These are phyloP conservation scores for Zangia roseola DNA, from an alignment of 768 basidiomycete genomes.

Conservation along the genomic window DNA sequence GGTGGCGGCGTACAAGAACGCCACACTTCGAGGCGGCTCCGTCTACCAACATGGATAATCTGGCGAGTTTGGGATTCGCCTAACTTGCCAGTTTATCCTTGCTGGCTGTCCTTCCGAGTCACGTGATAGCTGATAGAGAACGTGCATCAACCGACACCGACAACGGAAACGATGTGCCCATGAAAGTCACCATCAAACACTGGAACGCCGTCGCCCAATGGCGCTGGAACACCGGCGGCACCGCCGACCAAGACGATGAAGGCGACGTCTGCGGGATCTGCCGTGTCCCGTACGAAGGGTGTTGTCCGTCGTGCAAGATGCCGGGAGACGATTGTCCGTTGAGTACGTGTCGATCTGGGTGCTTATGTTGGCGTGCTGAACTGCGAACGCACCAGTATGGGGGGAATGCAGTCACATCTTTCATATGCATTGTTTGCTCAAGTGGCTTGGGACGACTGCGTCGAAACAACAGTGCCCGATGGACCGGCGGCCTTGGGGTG, in stretches of 20 bases:
- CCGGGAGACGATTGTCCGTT: constrained; percentile 96
- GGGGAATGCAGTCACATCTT: constrained; percentile 97
- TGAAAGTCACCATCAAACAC: constrained; percentile 82
- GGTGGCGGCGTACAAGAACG: no score
- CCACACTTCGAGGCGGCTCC: no score
- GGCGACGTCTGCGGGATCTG: constrained; percentile 85
- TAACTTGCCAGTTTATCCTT: no score
- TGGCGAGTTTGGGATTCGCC: no score
- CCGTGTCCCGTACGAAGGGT: constrained; percentile 88
- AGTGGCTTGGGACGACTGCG: constrained; percentile 88
- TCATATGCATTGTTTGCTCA: constrained; percentile 97
- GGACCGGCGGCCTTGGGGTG: constrained; percentile 93
- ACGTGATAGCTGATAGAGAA: no score
- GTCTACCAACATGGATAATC: no score
- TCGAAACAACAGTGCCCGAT: constrained; percentile 99
- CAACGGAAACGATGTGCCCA: constrained; percentile 30
- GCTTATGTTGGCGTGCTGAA: no score
- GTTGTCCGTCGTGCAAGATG: constrained; percentile 93
- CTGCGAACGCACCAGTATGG: constrained; percentile 70
- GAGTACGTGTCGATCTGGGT: constrained; percentile 66
- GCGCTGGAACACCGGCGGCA: constrained; percentile 68
- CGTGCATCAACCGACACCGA: no score
- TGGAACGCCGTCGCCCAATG: constrained; percentile 90
- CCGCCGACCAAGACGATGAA: constrained; percentile 41
- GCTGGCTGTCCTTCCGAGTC: no score